Base-by-base conservation (phyloP, 139 green algal genomes). In the Coccomyxa sp. region DNA sequence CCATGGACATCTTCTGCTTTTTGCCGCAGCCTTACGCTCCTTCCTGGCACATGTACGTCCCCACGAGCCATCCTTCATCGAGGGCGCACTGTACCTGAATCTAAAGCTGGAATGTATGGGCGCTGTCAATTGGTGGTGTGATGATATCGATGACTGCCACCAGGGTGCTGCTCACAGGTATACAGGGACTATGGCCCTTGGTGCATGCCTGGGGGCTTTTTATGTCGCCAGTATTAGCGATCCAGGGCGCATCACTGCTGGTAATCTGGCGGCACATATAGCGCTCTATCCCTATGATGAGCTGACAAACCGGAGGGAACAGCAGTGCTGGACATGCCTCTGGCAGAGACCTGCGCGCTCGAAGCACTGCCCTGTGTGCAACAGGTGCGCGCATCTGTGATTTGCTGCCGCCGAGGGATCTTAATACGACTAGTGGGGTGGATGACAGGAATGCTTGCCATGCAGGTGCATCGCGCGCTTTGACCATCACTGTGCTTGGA, bases 401-500 rank as follows among this genome's bases (percentile, higher is more conserved):
- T 74, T 51, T 7, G 38, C 38, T 51, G 38, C 38, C 38, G 38
- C 38, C 38, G 38, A 51, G 38, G 3, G 38, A 51, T 51, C 38
- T 51, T 7, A 11, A 7, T 51, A 7, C 38, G 38, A 51, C 38
- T 51, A 51, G 3, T 51, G 38, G 38, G 38, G 38, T 51, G 38
- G 38, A 51, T 51, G 38, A 7, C 38, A 51, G 3, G 38, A n/a
- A 51, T 51, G 38, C 38, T n/a, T 30, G 25, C 45, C 38, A 51
- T 68, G 60, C 84, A 93, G 90, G 81, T 97, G 93, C 32, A 88
- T 95, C 10, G 87, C 86, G 0, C 80, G 89, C 9, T 91, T 92
- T 81, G 94, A 97, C 82, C 94, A 97, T 83, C 90, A 95, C 84
- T 97, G 94, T 82, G 87, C 83, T 25, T 97, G 94, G 94, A 86